Evolutionary conservation across 2,329 filamentous ascomycete species (phyloP).

Genomic region (Elsinoe fawcettii): DNA sequence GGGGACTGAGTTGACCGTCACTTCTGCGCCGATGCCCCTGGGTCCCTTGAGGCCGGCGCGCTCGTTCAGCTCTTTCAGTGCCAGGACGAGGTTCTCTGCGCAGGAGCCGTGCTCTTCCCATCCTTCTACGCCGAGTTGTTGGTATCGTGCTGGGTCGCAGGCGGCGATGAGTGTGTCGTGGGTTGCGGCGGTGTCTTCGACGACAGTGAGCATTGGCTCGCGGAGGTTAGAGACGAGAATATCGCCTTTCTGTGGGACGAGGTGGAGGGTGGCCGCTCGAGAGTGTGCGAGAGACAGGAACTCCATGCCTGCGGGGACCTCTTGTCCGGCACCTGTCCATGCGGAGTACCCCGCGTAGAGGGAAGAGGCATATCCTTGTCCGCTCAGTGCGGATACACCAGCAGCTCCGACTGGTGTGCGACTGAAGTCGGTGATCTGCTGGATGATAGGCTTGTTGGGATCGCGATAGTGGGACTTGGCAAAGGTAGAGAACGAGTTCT

Average conservation of each 20-base stretch:
- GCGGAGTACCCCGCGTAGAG: constrained; percentile 44
- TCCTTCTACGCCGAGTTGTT: constrained; percentile 35
- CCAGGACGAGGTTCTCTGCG: constrained; percentile 43
- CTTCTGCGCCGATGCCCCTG: constrained; percentile 40
- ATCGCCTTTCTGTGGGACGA: constrained; percentile 36
- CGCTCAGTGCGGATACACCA: constrained; percentile 36
- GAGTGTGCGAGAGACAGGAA: constrained; percentile 39
- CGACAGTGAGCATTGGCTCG: constrained; percentile 38
- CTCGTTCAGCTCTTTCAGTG: constrained; percentile 42
- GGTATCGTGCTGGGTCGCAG: constrained; percentile 37
- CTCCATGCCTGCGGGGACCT: constrained; percentile 3
- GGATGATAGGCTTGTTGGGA: constrained; percentile 41
- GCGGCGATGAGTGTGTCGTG: constrained; percentile 43
- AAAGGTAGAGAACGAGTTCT: constrained; percentile 39
- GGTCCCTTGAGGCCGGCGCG: constrained; percentile 39
- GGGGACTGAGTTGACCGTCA: constrained; percentile 41
- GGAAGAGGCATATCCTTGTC: constrained; percentile 40
- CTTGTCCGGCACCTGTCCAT: constrained; percentile 26
- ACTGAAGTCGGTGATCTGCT: constrained; percentile 44
- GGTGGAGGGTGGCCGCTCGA: constrained; percentile 34
- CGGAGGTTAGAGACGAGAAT: constrained; percentile 40
- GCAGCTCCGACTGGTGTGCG: constrained; percentile 45
- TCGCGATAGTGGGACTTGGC: constrained; percentile 35
- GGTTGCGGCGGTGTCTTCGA: constrained; percentile 39
- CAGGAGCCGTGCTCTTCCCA: constrained; percentile 39